Conservation (phyloP, 2,329 filamentous ascomycete genomes). For the Westerdykella aurantiaca region DNA sequence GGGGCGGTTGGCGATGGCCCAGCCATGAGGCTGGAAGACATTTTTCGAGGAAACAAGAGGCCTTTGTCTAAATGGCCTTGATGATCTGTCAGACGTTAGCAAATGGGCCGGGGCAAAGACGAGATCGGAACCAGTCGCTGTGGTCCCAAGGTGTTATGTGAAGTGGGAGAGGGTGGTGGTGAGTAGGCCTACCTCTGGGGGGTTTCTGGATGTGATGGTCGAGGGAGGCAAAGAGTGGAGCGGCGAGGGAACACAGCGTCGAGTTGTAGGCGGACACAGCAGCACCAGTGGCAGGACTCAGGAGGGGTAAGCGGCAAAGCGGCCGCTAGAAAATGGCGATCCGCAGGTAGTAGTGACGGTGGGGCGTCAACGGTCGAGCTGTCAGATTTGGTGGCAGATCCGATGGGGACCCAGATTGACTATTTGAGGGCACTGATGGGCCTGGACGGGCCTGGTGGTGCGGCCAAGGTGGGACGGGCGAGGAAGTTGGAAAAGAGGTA, state of each 20-base stretch:
- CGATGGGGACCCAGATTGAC: conserved; percentile 4
- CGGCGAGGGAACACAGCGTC: neutral
- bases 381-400: conserved; percentile 15
- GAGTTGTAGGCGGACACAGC: conserved; percentile 14
- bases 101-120: neutral
- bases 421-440: conserved; percentile 7
- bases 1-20: conserved; percentile 24
- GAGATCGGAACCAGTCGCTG: neutral
- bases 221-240: neutral
- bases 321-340: conserved; percentile 25
- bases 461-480: conserved; percentile 11
- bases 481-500: conserved; percentile 8
- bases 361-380: conserved; percentile 21
- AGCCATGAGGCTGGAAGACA: neutral
- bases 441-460: conserved; percentile 8
- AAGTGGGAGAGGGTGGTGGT: no score
- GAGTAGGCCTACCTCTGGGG: neutral
- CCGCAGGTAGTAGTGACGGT: conserved; percentile 16
- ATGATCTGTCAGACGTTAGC: neutral
- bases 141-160: neutral
- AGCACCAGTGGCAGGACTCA: no score
- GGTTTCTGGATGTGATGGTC: neutral
- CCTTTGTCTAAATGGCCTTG: no score
- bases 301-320: conserved; percentile 16
- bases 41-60: neutral